phyloP scores from a whole-genome alignment of 1,139 yeast species.

The Hyphopichia wangnamkhiaoensis region DNA sequence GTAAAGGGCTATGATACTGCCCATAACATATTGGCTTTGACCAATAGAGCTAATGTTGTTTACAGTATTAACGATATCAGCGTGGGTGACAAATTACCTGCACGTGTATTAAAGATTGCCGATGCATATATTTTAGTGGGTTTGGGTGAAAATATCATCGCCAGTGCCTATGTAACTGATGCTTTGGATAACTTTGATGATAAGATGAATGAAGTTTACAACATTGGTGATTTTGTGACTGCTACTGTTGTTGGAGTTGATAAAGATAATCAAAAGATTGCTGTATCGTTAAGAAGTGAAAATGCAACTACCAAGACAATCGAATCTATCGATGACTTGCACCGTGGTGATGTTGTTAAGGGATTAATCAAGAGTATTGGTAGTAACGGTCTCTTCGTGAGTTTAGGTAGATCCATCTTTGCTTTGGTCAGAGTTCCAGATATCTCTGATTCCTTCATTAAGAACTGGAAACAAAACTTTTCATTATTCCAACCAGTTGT shows the following conservation, averaged over 20 bases:
- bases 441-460: slow-evolving; percentile 75
- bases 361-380: slow-evolving; percentile 79
- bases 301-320: slow-evolving; percentile 57
- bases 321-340: slow-evolving; percentile 53
- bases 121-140: slow-evolving; percentile 67
- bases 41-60: slow-evolving; percentile 49
- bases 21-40: slow-evolving; percentile 51
- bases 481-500: slow-evolving; percentile 70
- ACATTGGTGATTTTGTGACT: slow-evolving; percentile 56
- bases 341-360: slow-evolving; percentile 69
- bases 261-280: slow-evolving; percentile 54
- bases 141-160: slow-evolving; percentile 61
- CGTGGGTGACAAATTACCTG: slow-evolving; percentile 65
- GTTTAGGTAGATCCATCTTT: slow-evolving; percentile 68
- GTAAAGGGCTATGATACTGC: slow-evolving; percentile 58
- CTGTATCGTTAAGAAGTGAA: slow-evolving; percentile 59
- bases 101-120: slow-evolving; percentile 62
- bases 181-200: slow-evolving; percentile 71
- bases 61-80: slow-evolving; percentile 50
- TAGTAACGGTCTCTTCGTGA: slow-evolving; percentile 77
- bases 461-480: slow-evolving; percentile 85
- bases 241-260: slow-evolving; percentile 65
- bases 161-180: slow-evolving; percentile 73
- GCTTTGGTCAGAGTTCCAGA: slow-evolving; percentile 85
- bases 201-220: slow-evolving; percentile 53